Conservation (phyloP, 164 flowering plant species). For the Magnolia kwangsiensis region DNA sequence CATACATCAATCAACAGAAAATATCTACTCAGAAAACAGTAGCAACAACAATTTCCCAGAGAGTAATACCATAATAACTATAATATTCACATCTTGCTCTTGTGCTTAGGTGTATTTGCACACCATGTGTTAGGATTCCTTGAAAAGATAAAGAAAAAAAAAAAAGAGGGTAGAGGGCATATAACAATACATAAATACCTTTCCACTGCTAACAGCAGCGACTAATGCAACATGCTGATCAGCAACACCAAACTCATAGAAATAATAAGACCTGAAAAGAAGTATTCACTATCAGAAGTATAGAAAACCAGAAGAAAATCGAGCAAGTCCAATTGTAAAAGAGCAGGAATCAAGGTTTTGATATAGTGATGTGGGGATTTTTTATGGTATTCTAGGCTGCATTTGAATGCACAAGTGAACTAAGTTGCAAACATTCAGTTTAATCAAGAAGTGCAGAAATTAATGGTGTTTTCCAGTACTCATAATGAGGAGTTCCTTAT, state of each 20-base stretch:
- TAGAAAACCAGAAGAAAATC: neutral
- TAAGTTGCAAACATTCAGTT: too few species aligned
- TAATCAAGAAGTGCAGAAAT: too few species aligned
- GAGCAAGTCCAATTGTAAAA: neutral
- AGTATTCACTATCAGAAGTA: neutral
- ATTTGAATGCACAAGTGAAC: neutral
- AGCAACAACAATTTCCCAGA: neutral
- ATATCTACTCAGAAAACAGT: neutral
- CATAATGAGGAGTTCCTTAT: too few species aligned
- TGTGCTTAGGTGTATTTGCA: neutral
- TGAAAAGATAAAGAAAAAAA: neutral
- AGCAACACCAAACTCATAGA: conserved; percentile 76
- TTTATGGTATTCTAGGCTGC: neutral
- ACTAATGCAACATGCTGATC: conserved; percentile 78
- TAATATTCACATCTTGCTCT: too few species aligned
- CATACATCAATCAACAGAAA: neutral
- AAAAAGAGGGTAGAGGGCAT: neutral
- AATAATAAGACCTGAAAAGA: conserved; percentile 72
- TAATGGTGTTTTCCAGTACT: too few species aligned
- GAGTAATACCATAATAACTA: neutral
- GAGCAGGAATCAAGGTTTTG: neutral
- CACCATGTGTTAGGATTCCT: neutral
- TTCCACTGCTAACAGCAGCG: conserved; percentile 76
- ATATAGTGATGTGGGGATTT: neutral
- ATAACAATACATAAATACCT: conserved; percentile 37